Evolutionary conservation across 106 monocot species (phyloP), one percentile per base, ranked within the genome.

Genomic region (Dioscorea zingiberensis): DNA sequence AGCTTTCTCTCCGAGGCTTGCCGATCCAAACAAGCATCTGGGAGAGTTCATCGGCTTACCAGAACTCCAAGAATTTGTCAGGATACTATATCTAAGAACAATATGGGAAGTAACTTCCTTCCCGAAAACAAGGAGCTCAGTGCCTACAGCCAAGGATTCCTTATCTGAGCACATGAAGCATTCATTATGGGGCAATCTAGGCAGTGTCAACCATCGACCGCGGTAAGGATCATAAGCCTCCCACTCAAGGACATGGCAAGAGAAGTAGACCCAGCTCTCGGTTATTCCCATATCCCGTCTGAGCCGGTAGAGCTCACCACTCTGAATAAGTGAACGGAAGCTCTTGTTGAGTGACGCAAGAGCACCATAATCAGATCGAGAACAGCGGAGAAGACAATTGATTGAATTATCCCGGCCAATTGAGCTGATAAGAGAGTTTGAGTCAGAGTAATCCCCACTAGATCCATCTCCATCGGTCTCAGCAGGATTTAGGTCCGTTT

Each of bases 161-260:
- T 93, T 93, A 60, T 93, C 93, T 1, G 85, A 85, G 62, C 72
- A 76, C 75, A 82, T 76, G 77, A 93, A 93, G 70, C 88, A 93
- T 14, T 88, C 88, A 44, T 88, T 83, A 10, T 80, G 77, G 0
- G 80, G 88, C 80, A 93, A 82, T 55, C 73, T 74, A 21, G 93
- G 93, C n/a, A 93, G 72, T 14, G 56, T 63, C 59, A 88, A 77
- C 88, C 93, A 88, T 1, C 83, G 71, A 1, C 57, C 21, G 18
- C 73, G 30, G 25, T 76, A 64, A 0, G 93, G 93, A 58, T 93
- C 88, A 29, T 78, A 93, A 0, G 88, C 82, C 47, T 77, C 85
- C 93, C 93, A 93, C 45, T 85, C 88, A 2, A 67, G 72, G 7
- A 85, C 68, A 48, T 75, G 73, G 71, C 88, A 88, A 1, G 85